Conservation (phyloP, 495 filamentous ascomycete species). For the Penicillium alfredii region DNA sequence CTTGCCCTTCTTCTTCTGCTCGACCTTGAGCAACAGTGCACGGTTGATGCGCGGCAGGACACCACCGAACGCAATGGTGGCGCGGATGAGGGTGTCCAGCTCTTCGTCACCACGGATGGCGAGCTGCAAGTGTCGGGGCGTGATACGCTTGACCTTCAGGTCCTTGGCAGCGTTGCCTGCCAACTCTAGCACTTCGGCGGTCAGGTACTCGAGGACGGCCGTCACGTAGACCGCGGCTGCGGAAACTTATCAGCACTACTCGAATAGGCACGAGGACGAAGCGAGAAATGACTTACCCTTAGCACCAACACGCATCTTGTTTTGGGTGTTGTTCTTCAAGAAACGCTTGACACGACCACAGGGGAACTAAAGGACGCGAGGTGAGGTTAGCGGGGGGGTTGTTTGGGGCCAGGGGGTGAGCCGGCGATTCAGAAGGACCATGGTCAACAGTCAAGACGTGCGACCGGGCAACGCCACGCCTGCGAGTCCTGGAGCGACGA, state of each 20-base stretch:
- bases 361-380: slow-evolving; percentile 67
- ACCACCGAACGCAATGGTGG: slow-evolving; percentile 97
- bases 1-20: slow-evolving; percentile 98
- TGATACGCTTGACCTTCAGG: slow-evolving; percentile 99
- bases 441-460: slow-evolving; percentile 6
- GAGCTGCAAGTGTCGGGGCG: slow-evolving; percentile 93
- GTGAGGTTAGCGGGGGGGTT: slow-evolving; percentile 5
- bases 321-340: slow-evolving; percentile 97
- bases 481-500: not conserved
- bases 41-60: slow-evolving; percentile 98
- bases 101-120: slow-evolving; percentile 99
- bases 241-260: slow-evolving; percentile 5
- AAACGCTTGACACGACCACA: slow-evolving; percentile 99
- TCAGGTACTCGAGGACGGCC: slow-evolving; percentile 95
- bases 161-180: slow-evolving; percentile 99
- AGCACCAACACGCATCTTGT: slow-evolving; percentile 99
- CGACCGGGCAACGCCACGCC: slow-evolving; percentile 10
- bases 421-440: not conserved
- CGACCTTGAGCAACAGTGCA: slow-evolving; percentile 93
- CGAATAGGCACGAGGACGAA: not conserved
- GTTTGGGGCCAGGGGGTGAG: not conserved
- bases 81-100: slow-evolving; percentile 92
- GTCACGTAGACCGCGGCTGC: slow-evolving; percentile 94
- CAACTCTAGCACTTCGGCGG: slow-evolving; percentile 95
- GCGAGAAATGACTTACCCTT: slow-evolving; percentile 52